Conservation (phyloP, 371 early-diverging fungal species). For the Choanephora cucurbitarum region DNA sequence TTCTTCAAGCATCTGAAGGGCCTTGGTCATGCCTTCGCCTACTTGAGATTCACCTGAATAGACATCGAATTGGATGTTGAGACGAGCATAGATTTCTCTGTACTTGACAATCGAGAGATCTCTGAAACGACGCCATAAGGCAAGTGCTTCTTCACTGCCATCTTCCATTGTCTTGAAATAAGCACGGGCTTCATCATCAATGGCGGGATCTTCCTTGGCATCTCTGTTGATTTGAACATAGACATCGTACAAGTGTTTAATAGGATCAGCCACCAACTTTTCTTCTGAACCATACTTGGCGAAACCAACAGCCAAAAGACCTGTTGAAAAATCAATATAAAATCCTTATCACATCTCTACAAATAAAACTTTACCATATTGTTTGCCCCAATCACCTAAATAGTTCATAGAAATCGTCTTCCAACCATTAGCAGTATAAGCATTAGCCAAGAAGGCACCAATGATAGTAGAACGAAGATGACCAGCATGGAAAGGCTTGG, state of each 20-base stretch:
- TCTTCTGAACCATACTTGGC: slow-evolving; percentile 81
- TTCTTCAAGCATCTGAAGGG: slow-evolving; percentile 74
- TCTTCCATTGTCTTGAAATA: slow-evolving; percentile 99
- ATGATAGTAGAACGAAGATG: slow-evolving; percentile 98
- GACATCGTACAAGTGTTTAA: slow-evolving; percentile 93
- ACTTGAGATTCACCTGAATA: slow-evolving; percentile 99
- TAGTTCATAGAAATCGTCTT: slow-evolving; percentile 96
- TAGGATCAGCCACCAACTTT: slow-evolving; percentile 80
- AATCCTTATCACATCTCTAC: slow-evolving; percentile 10
- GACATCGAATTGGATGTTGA: slow-evolving; percentile 96
- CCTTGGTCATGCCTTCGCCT: slow-evolving; percentile 74
- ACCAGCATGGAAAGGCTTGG: slow-evolving; percentile 99
- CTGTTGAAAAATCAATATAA: slow-evolving; percentile 28
- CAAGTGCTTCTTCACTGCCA: slow-evolving; percentile 85
- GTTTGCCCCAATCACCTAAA: slow-evolving; percentile 99
- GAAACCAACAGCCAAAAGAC: slow-evolving; percentile 94
- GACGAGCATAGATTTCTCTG: slow-evolving; percentile 89
- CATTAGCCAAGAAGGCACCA: slow-evolving; percentile 90
- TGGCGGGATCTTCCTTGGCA: slow-evolving; percentile 68
- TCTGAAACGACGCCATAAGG: slow-evolving; percentile 93
- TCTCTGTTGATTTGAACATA: slow-evolving; percentile 92
- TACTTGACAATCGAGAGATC: slow-evolving; percentile 95
- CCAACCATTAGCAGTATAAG: slow-evolving; percentile 85
- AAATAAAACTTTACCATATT: slow-evolving; percentile 94
- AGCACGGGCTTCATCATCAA: slow-evolving; percentile 91